Evolutionary conservation across 192 early-diverging fungal genomes (phyloP).

Genomic region (Anaeromyces robustus): DNA sequence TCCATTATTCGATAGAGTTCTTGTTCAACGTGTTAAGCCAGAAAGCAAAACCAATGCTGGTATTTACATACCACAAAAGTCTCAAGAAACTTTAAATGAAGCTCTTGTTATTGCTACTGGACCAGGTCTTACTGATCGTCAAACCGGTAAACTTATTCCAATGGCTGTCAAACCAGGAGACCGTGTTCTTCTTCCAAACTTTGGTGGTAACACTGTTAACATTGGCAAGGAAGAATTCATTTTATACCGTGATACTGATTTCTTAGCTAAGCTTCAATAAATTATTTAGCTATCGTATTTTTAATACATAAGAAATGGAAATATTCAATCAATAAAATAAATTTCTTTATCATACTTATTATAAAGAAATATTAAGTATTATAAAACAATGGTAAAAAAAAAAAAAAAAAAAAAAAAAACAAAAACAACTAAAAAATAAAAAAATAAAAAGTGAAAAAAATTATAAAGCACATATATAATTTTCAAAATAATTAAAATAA

Average conservation of each 20-base stretch:
- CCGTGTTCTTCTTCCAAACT: conserved; percentile 86
- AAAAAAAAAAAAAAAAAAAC: no score
- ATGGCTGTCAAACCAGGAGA: conserved; percentile 78
- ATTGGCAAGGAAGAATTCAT: conserved; percentile 75
- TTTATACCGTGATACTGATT: conserved; percentile 83
- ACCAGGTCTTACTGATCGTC: conserved; percentile 57
- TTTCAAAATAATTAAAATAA: no score
- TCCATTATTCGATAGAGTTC: conserved; percentile 94
- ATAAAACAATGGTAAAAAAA: no score
- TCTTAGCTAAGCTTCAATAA: conserved; percentile 78
- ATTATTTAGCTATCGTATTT: neutral
- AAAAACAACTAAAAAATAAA: no score
- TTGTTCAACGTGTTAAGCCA: conserved; percentile 93
- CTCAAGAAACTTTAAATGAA: conserved; percentile 95
- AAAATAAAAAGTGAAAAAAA: no score
- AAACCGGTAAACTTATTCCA: conserved; percentile 58
- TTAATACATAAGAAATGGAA: neutral
- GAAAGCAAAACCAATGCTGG: conserved; percentile 85
- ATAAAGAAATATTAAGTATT: no score
- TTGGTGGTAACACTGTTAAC: conserved; percentile 90
- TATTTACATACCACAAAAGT: conserved; percentile 95
- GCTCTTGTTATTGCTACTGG: conserved; percentile 87
- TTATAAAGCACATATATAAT: no score
- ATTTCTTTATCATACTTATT: no score
- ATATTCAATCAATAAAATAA: no score